Evolutionary conservation across 176 grass and related monocot species (phyloP), one percentile per base, ranked within the genome.

Genomic region (Urochloa ruziziensis): DNA sequence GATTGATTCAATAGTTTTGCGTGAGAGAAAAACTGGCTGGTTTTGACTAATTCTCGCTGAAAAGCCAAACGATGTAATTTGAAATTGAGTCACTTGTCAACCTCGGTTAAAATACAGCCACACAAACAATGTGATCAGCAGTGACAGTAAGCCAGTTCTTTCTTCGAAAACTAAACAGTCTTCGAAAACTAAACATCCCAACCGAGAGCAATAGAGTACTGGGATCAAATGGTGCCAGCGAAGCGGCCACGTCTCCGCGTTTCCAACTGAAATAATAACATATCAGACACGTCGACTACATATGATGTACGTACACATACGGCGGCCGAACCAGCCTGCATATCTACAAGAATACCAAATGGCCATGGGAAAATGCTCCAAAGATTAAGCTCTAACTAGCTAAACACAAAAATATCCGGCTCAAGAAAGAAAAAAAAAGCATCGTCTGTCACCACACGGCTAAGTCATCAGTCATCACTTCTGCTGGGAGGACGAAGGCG

Each of bases 401-500:
- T 43, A 83, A 73, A 35, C 29, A 68, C 28, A 24, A 5, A 77
- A 12, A 59, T 7, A 62, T 68, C 72, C 52, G 68, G 36, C 16
- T 19, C 48, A 13, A 9, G 24, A 75, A 28, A 65, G 13, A 36
- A 65, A 9, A 40, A 9, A 52, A 10, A 59, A 17, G 35, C 43
- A 0, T 23, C 28, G 23, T 30, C 27, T 8, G 37, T 24, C 36
- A 32, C 33, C 67, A 69, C 67, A 69, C 42, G 42, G 62, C 16
- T 82, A 51, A 68, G n/a, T n/a, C n/a, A n/a, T n/a, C n/a, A n/a
- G n/a, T n/a, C n/a, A 57, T 90, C 77, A 79, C 39, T 78, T 61
- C 44, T 84, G 81, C 81, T 75, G 82, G 25, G 36, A 25, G 0
- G 56, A 59, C n/a, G 56, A 25, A 12, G 46, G 46, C 62, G 78